Evolutionary conservation across 306 rosid genomes (phyloP), one percentile per base, ranked within the genome.

Genomic region (Malus sieversii): DNA sequence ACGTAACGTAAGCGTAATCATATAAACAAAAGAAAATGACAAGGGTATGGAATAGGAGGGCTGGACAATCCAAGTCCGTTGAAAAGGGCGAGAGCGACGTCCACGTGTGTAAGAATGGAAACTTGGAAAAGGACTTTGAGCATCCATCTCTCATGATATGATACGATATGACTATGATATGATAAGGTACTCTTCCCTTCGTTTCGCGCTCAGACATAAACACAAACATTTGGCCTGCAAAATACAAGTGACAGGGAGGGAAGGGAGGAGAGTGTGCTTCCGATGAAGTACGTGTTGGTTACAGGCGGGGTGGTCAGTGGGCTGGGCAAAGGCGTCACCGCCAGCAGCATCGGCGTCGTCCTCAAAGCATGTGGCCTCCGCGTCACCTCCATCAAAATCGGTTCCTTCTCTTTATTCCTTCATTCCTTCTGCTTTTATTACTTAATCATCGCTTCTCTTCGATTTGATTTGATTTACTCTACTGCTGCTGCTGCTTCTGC

Each of bases 281-380:
- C 5, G 30, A 90, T 95, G 99, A 96, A 92, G 87, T 96, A 92
- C 87, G 99, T 96, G 5, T 23, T 96, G 79, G 88, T 92, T 68
- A 85, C 90, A 48, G 99, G 99, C 1, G 99, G 99, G 14, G 99
- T 96, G 3, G 99, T 96, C 2, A 92, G 99, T 73, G 99, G 99
- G 65, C 93, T 96, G n/a, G 99, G 99, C 76, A 96, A 96, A 77
- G 99, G 99, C 84, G 99, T 96, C 69, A 92, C 98, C 7, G 99
- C 99, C 76, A 92, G 99, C 89, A 96, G 99, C 78, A 73, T 96
- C 18, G 99, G 99, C 78, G 97, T 96, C 74, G 97, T 96, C 15
- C 99, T 95, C 85, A 90, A 89, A 73, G 90, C 97, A 72, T 95
- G 99, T 32, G 99, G 98, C 76, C 93, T 90, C n/a, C 92, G 99